Base-by-base conservation (phyloP, 1,284 basidiomycete species). In the Boletus mariae region DNA sequence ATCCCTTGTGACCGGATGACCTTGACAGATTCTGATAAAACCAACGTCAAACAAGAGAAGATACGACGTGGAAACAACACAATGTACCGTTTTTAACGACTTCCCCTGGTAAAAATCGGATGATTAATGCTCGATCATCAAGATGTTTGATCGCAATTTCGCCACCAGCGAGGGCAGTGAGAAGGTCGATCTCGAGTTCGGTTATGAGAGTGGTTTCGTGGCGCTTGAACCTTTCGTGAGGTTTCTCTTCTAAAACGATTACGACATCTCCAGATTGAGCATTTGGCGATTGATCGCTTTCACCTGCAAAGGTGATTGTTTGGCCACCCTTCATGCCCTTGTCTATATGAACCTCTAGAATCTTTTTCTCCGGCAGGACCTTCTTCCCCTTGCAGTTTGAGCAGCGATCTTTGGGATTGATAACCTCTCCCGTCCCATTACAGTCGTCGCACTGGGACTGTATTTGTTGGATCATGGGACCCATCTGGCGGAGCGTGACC, bases 401-500 rank as follows among this genome's bases (percentile, higher is more conserved):
- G 84, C 97, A 99, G 60, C 89, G 83, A 78, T 99, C 94, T 75
- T 96, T 98, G 53, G 80, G 71, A 74, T 94, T 94, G 78, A 99
- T 97, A 64, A 92, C 81, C 75, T 99, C 96, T 60, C 97, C 97
- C 23, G 84, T 82, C 32, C 93, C 97, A 50, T 80, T 81, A 73
- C 97, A 99, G 32, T 98, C 95, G 67, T 90, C 85, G 76, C 97
- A 99, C 48, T 87, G 82, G 60, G 94, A 91, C 72, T 99, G 97
- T 66, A 99, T 92, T 75, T 99, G 97, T 75, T 99, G 97, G 64
- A 99, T 94, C 97, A 99, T 99, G 15, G 97, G 97, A 35, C 97
- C 97, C 83, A 97, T 89, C 73, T 98, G 96, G 57, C 97, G 90
- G 56, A 98, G 78, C 53, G 90, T 92, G 64, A 98, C 75, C 73